These are phyloP conservation scores for Lachancea meyersii DNA, from an alignment of 805 yeast species.

Conservation along the genomic window DNA sequence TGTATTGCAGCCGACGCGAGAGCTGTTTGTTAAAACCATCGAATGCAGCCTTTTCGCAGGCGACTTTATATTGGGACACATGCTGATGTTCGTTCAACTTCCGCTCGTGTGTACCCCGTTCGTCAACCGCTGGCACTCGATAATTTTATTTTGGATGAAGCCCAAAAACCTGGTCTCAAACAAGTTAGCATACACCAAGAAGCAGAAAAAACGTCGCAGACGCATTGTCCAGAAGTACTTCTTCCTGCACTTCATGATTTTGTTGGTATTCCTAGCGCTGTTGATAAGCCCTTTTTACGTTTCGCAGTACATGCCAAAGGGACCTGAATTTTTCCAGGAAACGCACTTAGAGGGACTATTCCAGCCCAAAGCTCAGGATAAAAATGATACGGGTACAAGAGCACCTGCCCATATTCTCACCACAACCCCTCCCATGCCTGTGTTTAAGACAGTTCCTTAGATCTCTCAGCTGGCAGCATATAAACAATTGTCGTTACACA, in stretches of 20 bases:
- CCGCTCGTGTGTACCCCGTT: conserved; percentile 60
- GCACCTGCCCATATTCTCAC: conserved; percentile 45
- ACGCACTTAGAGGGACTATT: conserved; percentile 37
- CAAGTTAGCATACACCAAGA: conserved; percentile 35
- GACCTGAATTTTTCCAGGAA: conserved; percentile 18
- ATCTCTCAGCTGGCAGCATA: background rate
- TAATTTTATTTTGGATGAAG: conserved; percentile 60
- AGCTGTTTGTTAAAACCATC: conserved; percentile 52
- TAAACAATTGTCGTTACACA: background rate
- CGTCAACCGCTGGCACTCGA: conserved; percentile 60
- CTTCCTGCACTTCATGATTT: conserved; percentile 39
- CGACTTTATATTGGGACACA: conserved; percentile 56
- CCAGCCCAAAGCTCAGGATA: conserved; percentile 55
- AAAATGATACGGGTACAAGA: conserved; percentile 58
- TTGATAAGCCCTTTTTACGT: conserved; percentile 46
- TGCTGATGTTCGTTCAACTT: conserved; percentile 49
- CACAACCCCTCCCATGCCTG: conserved; percentile 33
- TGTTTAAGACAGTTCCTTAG: conserved; percentile 27
- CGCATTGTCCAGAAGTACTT: conserved; percentile 41
- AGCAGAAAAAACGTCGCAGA: conserved; percentile 37
- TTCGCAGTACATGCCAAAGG: conserved; percentile 24
- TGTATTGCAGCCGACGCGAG: conserved; percentile 59
- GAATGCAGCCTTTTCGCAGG: conserved; percentile 65
- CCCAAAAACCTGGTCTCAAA: conserved; percentile 40
- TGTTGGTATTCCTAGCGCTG: conserved; percentile 37